Evolutionary conservation across 2,329 filamentous ascomycete genomes (phyloP).

Genomic region (Diplodia mutila): DNA sequence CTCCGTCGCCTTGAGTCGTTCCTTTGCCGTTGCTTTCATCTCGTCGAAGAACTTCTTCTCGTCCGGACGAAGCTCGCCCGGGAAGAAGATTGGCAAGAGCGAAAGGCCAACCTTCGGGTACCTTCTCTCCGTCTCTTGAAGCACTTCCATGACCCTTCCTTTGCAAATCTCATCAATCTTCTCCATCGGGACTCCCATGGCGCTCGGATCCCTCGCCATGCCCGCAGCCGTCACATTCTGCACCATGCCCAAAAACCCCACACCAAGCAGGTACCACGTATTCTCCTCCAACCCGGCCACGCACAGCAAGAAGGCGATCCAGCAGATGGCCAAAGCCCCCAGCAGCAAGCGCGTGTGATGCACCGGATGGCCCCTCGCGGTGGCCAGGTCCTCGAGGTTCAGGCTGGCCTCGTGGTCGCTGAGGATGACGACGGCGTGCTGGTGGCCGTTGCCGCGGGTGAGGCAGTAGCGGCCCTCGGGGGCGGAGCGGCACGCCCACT

Average conservation of each 20-base stretch:
- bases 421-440: constrained; percentile 3
- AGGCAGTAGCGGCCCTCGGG: background rate
- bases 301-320: constrained; percentile 29
- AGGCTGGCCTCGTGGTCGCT: background rate
- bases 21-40: background rate
- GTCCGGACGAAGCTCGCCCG: background rate
- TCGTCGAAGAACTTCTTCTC: background rate
- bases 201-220: background rate
- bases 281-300: constrained; percentile 24
- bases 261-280: constrained; percentile 28
- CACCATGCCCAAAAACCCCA: constrained; percentile 28
- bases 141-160: background rate
- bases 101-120: background rate
- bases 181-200: background rate
- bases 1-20: background rate
- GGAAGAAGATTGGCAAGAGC: background rate
- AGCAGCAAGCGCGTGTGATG: background rate
- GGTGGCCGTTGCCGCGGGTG: constrained; percentile 18
- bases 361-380: background rate
- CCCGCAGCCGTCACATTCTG: constrained; percentile 27
- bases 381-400: constrained; percentile 20
- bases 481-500: background rate
- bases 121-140: background rate
- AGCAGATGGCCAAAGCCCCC: background rate
- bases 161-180: background rate